Conservation (phyloP, 805 yeast species). For the Cyberlindnera mississippiensis region DNA sequence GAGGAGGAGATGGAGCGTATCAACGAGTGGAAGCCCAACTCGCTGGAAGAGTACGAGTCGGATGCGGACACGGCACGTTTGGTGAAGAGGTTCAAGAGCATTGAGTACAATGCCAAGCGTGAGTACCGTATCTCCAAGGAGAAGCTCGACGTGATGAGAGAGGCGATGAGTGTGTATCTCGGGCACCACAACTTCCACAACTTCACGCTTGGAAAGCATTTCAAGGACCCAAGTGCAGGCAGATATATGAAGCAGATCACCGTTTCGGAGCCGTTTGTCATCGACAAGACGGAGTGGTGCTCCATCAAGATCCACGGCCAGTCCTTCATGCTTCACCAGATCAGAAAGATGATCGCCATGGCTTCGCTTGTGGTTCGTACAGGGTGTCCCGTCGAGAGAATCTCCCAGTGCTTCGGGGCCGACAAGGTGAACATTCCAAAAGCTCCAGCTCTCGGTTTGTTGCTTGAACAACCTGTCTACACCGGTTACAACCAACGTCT, state of each 20-base stretch:
- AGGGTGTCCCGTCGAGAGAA: slow-evolving; percentile 76
- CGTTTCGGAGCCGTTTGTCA: slow-evolving; percentile 85
- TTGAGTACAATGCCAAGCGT: slow-evolving; percentile 68
- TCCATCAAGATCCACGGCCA: slow-evolving; percentile 97
- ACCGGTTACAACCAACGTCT: slow-evolving; percentile 75
- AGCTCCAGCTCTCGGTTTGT: slow-evolving; percentile 92
- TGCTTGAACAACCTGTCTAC: slow-evolving; percentile 89
- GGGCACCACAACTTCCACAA: slow-evolving; percentile 94
- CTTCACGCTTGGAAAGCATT: slow-evolving; percentile 76
- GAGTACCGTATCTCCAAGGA: slow-evolving; percentile 60
- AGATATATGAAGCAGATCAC: slow-evolving; percentile 76
- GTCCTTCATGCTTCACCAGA: slow-evolving; percentile 97
- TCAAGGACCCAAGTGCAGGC: slow-evolving; percentile 79
- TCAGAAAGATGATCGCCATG: slow-evolving; percentile 97
- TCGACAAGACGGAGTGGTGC: slow-evolving; percentile 93
- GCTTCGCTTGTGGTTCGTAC: slow-evolving; percentile 82
- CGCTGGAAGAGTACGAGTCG: slow-evolving; percentile 31
- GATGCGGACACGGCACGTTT: slow-evolving; percentile 38
- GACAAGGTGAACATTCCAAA: slow-evolving; percentile 87
- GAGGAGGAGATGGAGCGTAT: slow-evolving; percentile 28
- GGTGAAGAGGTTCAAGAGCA: slow-evolving; percentile 49
- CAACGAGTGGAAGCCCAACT: slow-evolving; percentile 31
- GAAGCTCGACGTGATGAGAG: slow-evolving; percentile 59
- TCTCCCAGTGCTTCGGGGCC: slow-evolving; percentile 70
- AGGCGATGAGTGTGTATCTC: slow-evolving; percentile 65